Conservation (phyloP, 2,329 filamentous ascomycete genomes). For the Hypoxylon sp. region DNA sequence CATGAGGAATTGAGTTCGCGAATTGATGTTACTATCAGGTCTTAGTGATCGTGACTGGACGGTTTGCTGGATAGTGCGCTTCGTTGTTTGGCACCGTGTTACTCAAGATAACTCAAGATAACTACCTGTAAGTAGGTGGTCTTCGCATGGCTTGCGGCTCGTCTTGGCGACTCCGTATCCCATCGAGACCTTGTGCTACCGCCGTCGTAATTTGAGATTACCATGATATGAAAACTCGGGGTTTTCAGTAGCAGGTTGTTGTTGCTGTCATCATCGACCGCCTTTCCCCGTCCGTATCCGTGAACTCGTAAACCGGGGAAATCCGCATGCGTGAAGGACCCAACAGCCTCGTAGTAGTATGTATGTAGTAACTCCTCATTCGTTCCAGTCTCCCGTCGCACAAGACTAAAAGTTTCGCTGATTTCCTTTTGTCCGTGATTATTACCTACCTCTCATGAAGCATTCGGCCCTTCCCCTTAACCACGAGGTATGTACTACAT, state of each 20-base stretch:
- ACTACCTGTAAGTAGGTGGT: background rate
- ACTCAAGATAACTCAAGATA: background rate
- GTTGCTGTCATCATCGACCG: background rate
- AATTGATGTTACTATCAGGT: background rate
- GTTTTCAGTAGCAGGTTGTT: background rate
- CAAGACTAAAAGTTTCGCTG: background rate
- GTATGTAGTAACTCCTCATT: background rate
- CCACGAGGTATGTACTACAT: background rate
- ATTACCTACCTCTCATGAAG: background rate
- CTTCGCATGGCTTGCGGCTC: background rate
- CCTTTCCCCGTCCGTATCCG: background rate
- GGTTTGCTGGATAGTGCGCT: background rate
- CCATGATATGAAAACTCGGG: background rate
- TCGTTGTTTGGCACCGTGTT: background rate
- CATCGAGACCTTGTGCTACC: background rate
- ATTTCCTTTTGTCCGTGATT: background rate
- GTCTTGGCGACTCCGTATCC: background rate
- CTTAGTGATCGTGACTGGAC: background rate
- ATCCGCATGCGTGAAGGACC: background rate
- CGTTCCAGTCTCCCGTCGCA: background rate
- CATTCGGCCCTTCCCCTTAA: slow-evolving; percentile 1
- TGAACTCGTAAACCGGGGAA: background rate
- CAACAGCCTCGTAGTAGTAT: background rate
- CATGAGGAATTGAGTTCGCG: background rate
- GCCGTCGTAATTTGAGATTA: background rate